These are phyloP conservation scores for Zygotorulaspora mrakii DNA, from an alignment of 1,139 yeast species.

Conservation along the genomic window DNA sequence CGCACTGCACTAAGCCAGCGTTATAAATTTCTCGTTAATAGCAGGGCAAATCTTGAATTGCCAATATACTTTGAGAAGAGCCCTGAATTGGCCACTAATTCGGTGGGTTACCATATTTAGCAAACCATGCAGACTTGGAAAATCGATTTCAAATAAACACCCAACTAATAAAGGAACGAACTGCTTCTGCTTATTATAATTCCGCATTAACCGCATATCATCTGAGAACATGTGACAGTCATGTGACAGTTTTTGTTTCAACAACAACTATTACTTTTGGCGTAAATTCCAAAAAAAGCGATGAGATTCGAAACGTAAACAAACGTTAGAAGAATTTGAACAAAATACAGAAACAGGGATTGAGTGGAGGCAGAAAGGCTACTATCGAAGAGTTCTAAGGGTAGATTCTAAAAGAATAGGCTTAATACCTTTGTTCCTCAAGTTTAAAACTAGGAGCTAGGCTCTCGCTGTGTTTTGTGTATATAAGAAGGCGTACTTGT, in stretches of 20 bases:
- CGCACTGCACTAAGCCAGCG: neutral
- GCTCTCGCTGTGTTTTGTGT: neutral
- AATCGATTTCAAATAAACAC: too few species aligned
- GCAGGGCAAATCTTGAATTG: neutral
- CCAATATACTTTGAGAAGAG: neutral
- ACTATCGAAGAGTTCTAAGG: neutral
- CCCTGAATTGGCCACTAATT: too few species aligned
- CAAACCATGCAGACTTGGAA: too few species aligned
- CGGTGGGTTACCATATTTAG: too few species aligned
- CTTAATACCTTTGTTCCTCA: neutral
- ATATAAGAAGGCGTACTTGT: neutral
- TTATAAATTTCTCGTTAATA: neutral
- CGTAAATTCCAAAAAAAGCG: constrained; percentile 3
- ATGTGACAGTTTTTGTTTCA: neutral
- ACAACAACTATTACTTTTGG: constrained; percentile 5
- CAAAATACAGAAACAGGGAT: constrained; percentile 2
- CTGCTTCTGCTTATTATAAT: too few species aligned
- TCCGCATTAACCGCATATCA: neutral
- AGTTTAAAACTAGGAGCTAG: neutral
- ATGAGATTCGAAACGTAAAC: constrained; percentile 7
- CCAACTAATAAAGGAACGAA: too few species aligned
- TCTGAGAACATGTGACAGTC: neutral
- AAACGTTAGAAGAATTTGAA: constrained; percentile 1
- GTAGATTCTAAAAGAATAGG: neutral
- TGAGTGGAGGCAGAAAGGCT: neutral